phyloP scores from a whole-genome alignment of 257 asterid genomes.

The Mitragyna speciosa region DNA sequence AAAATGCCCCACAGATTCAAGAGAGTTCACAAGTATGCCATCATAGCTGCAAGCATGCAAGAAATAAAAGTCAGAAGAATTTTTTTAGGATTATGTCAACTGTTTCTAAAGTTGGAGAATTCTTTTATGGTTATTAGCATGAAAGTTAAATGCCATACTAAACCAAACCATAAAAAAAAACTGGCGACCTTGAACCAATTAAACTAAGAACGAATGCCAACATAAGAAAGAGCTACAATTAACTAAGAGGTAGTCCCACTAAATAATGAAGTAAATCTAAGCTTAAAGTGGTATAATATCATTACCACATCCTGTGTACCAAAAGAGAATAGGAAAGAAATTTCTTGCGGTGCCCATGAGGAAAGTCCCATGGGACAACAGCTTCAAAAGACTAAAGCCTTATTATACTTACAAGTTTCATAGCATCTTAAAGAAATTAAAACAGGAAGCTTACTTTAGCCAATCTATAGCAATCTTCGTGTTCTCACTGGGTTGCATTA shows the following conservation, averaged over 20 bases:
- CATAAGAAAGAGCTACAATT: background rate
- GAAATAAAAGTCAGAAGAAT: conserved; percentile 4
- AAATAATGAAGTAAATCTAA: background rate
- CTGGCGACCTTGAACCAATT: background rate
- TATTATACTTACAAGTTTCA: background rate
- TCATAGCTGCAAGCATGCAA: conserved; percentile 63
- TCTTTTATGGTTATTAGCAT: background rate
- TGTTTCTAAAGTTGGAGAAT: conserved; percentile 1
- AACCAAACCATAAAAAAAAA: background rate
- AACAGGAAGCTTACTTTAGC: conserved; percentile 66
- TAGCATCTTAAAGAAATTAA: background rate
- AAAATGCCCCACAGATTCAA: conserved; percentile 58
- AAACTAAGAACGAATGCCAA: background rate
- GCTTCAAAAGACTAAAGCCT: background rate
- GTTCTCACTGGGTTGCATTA: conserved; percentile 43
- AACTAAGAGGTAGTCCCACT: background rate
- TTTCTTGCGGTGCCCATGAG: background rate
- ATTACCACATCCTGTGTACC: background rate
- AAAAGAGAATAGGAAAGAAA: background rate
- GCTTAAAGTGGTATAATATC: background rate
- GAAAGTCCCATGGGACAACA: background rate
- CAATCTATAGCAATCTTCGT: conserved; percentile 64
- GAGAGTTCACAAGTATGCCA: conserved; percentile 79
- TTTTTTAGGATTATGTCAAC: background rate
- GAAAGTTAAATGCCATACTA: background rate